phyloP scores from a whole-genome alignment of 768 basidiomycete species.

The Tricholoma furcatifolium region DNA sequence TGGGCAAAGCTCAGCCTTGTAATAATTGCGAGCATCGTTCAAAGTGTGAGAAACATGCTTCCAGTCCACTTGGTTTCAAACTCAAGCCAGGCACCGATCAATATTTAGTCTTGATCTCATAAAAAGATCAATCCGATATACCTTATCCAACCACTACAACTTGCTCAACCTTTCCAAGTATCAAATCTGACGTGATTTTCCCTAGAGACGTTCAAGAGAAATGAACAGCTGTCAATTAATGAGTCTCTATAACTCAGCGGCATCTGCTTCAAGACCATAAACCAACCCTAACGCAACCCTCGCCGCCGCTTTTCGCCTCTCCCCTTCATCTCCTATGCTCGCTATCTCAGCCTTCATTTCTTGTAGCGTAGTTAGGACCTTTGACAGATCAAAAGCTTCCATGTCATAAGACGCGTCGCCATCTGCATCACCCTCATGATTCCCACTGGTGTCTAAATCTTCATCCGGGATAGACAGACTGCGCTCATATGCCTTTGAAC shows the following conservation, averaged over 20 bases:
- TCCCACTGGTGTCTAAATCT: slow-evolving; percentile 3
- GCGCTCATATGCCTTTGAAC: background rate
- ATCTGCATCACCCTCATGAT: background rate
- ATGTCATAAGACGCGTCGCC: slow-evolving; percentile 28
- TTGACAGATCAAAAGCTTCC: slow-evolving; percentile 59
- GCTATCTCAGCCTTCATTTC: slow-evolving; percentile 76
- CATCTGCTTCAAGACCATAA: slow-evolving; percentile 53
- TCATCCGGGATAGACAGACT: background rate
- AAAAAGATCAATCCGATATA: slow-evolving; percentile 7
- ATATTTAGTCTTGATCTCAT: background rate
- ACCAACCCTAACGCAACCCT: slow-evolving; percentile 70
- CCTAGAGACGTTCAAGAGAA: background rate
- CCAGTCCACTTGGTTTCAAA: slow-evolving; percentile 8
- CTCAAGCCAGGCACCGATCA: slow-evolving; percentile 16
- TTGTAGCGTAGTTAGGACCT: slow-evolving; percentile 59
- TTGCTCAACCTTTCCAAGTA: no score
- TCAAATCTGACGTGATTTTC: background rate
- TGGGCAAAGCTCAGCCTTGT: slow-evolving; percentile 2
- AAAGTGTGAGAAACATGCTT: slow-evolving; percentile 13
- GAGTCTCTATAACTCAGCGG: background rate
- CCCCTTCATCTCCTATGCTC: slow-evolving; percentile 59
- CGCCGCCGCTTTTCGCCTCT: slow-evolving; percentile 68
- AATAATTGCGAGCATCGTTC: slow-evolving; percentile 9
- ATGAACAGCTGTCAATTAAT: background rate
- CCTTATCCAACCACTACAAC: no score